A percentile compares a stretch with the other conserved stretches of the same genome.
Conservation (phyloP, 1,284 basidiomycete genomes). For the Cerioporus squamosus region DNA sequence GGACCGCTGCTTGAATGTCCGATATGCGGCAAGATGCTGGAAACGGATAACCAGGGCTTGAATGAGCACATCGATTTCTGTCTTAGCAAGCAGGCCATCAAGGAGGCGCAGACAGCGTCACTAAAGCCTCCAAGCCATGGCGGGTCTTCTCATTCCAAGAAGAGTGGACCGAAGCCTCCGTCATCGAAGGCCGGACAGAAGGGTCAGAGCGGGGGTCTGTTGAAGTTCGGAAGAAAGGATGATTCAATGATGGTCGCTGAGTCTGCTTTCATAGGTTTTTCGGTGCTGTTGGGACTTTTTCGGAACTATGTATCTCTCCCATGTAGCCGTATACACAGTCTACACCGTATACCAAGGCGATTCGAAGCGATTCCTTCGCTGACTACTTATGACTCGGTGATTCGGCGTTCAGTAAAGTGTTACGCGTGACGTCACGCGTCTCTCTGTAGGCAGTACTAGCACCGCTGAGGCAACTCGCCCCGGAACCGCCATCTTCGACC, state of each 20-base stretch:
- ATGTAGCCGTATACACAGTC: no score
- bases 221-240: constrained; percentile 14
- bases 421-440: neutral
- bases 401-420: constrained; percentile 6
- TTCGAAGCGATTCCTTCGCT: no score
- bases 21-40: constrained; percentile 59
- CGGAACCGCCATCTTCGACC: no score
- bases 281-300: neutral
- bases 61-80: constrained; percentile 83
- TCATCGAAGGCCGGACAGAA: neutral
- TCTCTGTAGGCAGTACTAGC: no score
- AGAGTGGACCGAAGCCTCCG: neutral
- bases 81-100: constrained; percentile 69
- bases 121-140: neutral
- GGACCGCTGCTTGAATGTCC: constrained; percentile 55
- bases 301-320: neutral
- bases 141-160: neutral
- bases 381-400: neutral
- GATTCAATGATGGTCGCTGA: neutral
- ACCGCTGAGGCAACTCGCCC: no score
- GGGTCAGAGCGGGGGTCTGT: constrained; percentile 10
- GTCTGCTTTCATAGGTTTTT: neutral
- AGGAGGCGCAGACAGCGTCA: constrained; percentile 55
- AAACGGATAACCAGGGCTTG: constrained; percentile 66
- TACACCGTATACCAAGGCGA: no score